Evolutionary conservation across 805 yeast genomes (phyloP).

Genomic region (Pichia sporocuriosa): DNA sequence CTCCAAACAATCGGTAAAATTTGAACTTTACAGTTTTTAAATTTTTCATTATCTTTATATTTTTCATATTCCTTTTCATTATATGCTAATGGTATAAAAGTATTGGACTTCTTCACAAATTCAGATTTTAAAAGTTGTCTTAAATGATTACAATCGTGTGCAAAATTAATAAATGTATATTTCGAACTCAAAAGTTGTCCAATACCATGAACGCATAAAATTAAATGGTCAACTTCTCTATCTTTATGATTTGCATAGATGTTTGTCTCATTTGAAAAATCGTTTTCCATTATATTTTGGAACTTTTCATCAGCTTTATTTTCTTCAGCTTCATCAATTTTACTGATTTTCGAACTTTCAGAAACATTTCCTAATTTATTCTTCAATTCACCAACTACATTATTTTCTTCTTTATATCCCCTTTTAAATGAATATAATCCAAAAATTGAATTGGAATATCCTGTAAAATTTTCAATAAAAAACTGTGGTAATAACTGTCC

Average conservation of each 20-base stretch:
- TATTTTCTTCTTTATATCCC: conserved; percentile 32
- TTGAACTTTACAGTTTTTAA: conserved; percentile 57
- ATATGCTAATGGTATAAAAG: conserved; percentile 34
- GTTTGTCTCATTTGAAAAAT: conserved; percentile 40
- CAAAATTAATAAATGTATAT: conserved; percentile 77
- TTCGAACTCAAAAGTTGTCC: conserved; percentile 81
- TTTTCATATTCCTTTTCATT: conserved; percentile 21
- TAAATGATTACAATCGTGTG: conserved; percentile 70
- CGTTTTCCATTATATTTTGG: conserved; percentile 44
- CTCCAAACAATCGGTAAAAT: conserved; percentile 92
- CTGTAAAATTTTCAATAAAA: conserved; percentile 22
- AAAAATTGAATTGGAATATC: conserved; percentile 27
- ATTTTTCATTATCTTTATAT: conserved; percentile 16
- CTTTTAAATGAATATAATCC: conserved; percentile 46
- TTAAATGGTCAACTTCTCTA: conserved; percentile 47
- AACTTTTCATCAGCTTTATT: conserved; percentile 27
- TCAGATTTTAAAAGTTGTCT: conserved; percentile 50
- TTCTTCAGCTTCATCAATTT: background rate
- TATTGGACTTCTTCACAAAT: conserved; percentile 34
- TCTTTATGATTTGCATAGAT: conserved; percentile 32
- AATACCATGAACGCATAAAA: conserved; percentile 90
- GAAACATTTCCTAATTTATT: conserved; percentile 3
- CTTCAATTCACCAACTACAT: conserved; percentile 6
- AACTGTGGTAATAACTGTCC: conserved; percentile 24
- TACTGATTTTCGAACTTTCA: background rate